A percentile compares a stretch with the other conserved stretches of the same genome.
phyloP scores from a whole-genome alignment of 208 protist genomes.

The Plasmodiophora brassicae region DNA sequence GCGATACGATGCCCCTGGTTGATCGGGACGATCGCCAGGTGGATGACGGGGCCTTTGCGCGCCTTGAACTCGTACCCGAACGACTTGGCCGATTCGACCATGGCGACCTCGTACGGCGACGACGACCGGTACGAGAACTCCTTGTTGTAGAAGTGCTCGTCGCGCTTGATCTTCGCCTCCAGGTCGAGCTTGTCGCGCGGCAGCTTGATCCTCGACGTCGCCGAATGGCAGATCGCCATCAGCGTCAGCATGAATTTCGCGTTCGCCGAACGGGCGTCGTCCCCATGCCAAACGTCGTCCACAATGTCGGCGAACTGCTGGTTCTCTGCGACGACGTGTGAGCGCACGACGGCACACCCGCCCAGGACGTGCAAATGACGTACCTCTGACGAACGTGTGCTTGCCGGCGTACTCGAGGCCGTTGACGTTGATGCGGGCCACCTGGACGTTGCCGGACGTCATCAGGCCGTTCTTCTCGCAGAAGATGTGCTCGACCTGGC shows the following conservation, averaged over 20 bases:
- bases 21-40: not conserved
- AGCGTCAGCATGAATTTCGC: not conserved
- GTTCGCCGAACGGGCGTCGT: not conserved
- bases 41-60: not conserved
- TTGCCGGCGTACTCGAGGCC: not conserved
- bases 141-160: constrained; percentile 24
- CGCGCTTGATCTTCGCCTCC: not conserved
- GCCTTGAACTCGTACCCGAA: constrained; percentile 21
- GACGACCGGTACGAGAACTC: not conserved
- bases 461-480: not conserved
- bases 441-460: not conserved
- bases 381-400: not conserved
- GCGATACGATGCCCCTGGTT: not conserved
- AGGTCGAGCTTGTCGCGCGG: not conserved
- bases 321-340: not conserved
- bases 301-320: not conserved
- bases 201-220: constrained; percentile 11
- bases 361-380: not conserved
- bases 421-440: not conserved
- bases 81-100: constrained; percentile 5
- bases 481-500: constrained; percentile 10
- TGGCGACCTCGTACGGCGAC: constrained; percentile 10
- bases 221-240: not conserved
- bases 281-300: not conserved
- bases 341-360: not conserved